phyloP scores from a whole-genome alignment of 345 rosid genomes.

The Moricandia moricandioides region DNA sequence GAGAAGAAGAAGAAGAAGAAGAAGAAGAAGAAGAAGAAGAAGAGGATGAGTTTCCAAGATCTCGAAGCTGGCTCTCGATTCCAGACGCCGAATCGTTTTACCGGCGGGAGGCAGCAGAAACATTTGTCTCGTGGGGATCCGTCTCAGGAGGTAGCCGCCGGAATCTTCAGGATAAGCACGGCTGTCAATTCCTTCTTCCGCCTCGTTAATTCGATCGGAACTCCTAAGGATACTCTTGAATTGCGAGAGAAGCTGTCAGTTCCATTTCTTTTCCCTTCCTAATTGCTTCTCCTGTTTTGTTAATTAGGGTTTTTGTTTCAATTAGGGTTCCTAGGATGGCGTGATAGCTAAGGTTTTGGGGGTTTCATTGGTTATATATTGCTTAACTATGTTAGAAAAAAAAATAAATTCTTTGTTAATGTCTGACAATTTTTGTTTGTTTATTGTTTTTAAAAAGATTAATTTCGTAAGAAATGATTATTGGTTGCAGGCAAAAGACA shows the following conservation, averaged over 20 bases:
- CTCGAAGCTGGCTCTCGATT: conserved; percentile 44
- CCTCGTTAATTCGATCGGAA: conserved; percentile 71
- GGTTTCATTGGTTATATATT: conserved; percentile 4
- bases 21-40: conserved; percentile 10
- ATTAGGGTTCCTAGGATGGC: neutral
- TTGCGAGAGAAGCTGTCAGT: conserved; percentile 66
- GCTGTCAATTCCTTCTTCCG: conserved; percentile 64
- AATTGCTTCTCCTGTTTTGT: neutral
- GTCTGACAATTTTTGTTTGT: conserved; percentile 2
- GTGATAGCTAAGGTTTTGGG: neutral
- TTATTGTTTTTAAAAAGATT: neutral
- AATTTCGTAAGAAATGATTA: neutral
- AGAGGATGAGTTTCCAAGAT: conserved; percentile 65
- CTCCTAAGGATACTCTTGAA: conserved; percentile 67
- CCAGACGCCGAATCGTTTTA: conserved; percentile 19
- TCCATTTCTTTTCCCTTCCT: neutral
- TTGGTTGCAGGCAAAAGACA: conserved; percentile 52
- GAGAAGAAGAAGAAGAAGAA: neutral
- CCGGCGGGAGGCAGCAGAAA: conserved; percentile 29
- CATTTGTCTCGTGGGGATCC: conserved; percentile 38
- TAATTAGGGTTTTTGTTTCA: neutral
- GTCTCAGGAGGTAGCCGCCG: conserved; percentile 68
- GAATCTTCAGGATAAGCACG: conserved; percentile 68
- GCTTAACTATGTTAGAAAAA: neutral
- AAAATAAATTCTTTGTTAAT: neutral